Base-by-base conservation (phyloP, 495 filamentous ascomycete species). In the Coniosporium apollinis region DNA sequence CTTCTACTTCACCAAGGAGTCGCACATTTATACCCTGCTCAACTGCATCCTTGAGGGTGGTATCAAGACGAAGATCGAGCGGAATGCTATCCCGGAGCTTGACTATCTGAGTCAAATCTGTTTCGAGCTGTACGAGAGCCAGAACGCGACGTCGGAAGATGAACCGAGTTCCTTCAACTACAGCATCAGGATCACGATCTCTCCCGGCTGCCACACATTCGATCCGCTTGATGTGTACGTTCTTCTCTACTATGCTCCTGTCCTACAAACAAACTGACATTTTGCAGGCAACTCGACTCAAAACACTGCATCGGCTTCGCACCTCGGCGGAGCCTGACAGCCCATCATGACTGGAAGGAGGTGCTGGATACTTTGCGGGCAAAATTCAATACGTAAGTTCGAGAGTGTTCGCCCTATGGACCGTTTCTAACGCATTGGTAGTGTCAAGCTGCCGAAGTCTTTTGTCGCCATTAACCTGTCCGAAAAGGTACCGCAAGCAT, bases 1-100 rank as follows among this genome's bases (percentile, higher is more conserved):
- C 62, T 76, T 96, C 61, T 97, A 97, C 59, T 97, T 97, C 53
- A 97, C 89, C 19, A 97, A 97, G 52, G 89, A 97, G 47, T 89
- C 81, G 4, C 89, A 97, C 47, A 94, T 97, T 45, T 97, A 97
- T 59, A 96, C 89, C 13, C 68, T 97, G 20, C 69, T 97, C 30
- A 97, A 97, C 57, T 96, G 91, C 55, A 94, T 97, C 42, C 64
- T 97, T 21, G 89, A 94, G 59, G 89, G 89, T 19, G 89, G 91
- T 22, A 80, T 97, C 42, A 76, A 84, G 44, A 89, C 86, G 17
- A 94, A 94, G 58, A 80, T 82, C 43, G 76, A 82, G 42, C 73
- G 89, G 28, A 81, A 78, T 48, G 82, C 82, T 19, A 97, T 97
- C 44, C 89, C 89, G 0, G 89, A 97, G 52, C 70, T 97, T 30